A percentile compares a stretch with the other conserved stretches of the same genome.
Evolutionary conservation across 2,329 filamentous ascomycete species (phyloP).

Genomic region (Colletotrichum incanum): DNA sequence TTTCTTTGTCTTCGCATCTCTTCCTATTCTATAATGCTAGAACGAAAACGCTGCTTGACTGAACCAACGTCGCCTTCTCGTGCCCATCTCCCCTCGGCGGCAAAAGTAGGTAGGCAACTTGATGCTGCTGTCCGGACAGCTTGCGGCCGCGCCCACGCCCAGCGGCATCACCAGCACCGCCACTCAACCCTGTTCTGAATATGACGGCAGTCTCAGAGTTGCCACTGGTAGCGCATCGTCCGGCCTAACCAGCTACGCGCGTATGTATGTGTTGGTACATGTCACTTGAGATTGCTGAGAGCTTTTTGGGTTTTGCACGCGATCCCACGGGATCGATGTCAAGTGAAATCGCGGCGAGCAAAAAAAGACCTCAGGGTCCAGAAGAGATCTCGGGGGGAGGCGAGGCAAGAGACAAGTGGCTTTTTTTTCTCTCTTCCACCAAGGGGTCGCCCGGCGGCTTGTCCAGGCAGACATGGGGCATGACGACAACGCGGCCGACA

Average conservation of each 20-base stretch:
- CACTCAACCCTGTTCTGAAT: slow-evolving; percentile 7
- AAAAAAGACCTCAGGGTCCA: slow-evolving; percentile 3
- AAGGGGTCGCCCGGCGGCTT: slow-evolving; percentile 5
- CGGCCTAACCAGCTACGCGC: slow-evolving; percentile 15
- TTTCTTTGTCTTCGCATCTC: slow-evolving; percentile 14
- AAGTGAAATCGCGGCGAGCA: slow-evolving; percentile 23
- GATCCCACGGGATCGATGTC: slow-evolving; percentile 15
- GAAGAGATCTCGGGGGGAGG: slow-evolving; percentile 5
- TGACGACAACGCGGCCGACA: slow-evolving; percentile 23
- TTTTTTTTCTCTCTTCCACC: background rate
- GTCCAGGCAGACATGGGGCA: slow-evolving; percentile 19
- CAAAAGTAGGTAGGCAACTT: slow-evolving; percentile 14
- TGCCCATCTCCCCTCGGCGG: slow-evolving; percentile 40
- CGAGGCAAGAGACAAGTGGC: slow-evolving; percentile 32
- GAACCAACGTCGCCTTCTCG: slow-evolving; percentile 12
- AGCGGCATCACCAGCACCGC: background rate
- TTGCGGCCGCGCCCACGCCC: slow-evolving; percentile 16
- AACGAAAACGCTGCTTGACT: slow-evolving; percentile 18
- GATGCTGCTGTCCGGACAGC: slow-evolving; percentile 31
- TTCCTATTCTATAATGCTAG: slow-evolving; percentile 28
- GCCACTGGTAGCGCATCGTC: slow-evolving; percentile 13
- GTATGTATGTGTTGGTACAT: slow-evolving; percentile 21
- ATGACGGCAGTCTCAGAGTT: slow-evolving; percentile 24
- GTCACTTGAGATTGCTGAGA: slow-evolving; percentile 12
- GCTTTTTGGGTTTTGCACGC: slow-evolving; percentile 10